Conservation (phyloP, 176 grass and related monocot species). For the Alopecurus myosuroides region DNA sequence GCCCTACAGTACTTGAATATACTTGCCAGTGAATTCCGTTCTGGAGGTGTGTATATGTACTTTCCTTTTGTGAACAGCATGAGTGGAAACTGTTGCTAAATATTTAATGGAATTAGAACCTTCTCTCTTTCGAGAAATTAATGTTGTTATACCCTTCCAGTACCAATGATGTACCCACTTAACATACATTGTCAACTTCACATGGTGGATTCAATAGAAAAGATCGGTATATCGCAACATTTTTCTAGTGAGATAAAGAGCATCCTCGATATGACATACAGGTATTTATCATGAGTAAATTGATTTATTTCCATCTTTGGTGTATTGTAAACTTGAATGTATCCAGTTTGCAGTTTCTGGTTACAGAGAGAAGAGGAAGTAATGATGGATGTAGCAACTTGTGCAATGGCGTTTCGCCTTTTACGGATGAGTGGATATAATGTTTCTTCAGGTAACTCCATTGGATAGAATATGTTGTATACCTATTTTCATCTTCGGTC, state of each 20-base stretch:
- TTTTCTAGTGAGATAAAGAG: neutral
- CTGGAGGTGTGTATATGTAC: too few relatives aligned
- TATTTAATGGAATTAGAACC: too few relatives aligned
- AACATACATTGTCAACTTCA: too few relatives aligned
- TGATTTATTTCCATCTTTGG: neutral
- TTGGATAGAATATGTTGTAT: neutral
- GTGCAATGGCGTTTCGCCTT: neutral
- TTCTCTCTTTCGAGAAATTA: too few relatives aligned
- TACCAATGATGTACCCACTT: too few relatives aligned
- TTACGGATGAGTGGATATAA: neutral
- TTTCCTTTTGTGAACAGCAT: too few relatives aligned
- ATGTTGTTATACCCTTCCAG: too few relatives aligned
- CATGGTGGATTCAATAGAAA: too few relatives aligned
- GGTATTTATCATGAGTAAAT: neutral
- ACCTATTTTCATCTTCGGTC: neutral
- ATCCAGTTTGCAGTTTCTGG: neutral
- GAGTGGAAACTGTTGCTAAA: too few relatives aligned
- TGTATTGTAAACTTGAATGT: slow-evolving; percentile 10
- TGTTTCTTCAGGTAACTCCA: slow-evolving; percentile 46
- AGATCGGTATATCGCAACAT: too few relatives aligned
- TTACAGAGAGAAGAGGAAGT: neutral
- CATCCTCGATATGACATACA: neutral
- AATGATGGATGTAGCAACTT: neutral
- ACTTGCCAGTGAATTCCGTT: too few relatives aligned
- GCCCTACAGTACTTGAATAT: too few relatives aligned